Base-by-base conservation (phyloP, 2,329 filamentous ascomycete genomes). In the Talaromyces sp. region DNA sequence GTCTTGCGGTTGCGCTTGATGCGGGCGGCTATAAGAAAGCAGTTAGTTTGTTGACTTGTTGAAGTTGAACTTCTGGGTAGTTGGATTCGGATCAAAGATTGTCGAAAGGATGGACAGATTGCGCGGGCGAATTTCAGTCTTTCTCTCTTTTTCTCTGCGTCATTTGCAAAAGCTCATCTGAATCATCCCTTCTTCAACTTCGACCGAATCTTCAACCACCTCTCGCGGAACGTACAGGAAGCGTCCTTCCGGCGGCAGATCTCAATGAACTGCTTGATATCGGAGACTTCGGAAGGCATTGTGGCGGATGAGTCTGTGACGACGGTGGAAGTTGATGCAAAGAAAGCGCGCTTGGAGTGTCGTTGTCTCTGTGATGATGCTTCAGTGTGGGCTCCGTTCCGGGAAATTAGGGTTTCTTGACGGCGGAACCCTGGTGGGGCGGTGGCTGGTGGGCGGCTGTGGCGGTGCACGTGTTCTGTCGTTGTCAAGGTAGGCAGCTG, bases 251-350 rank as follows among this genome's bases (percentile, higher is more conserved):
- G 90, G 83, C 93, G 90, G 88, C 91, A 96, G 87, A 99, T 96
- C 89, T 97, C 94, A 81, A 99, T 96, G 91, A 99, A 99, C 87
- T 96, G 80, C 79, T 99, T 97, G 87, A 97, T 97, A 80, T 97
- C 94, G 79, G 88, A 90, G 81, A 97, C 89, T 90, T 97, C 92
- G 77, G 87, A 86, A 88, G 94, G 93, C 94, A 99, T 99, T 81
- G 83, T 96, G 90, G 81, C 82, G 81, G 83, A 14, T 54, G 32
- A 50, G 48, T 29, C 24, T 29, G 48, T 52, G 48, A n/a, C 48
- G 48, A 12, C 17, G 24, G 63, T 58, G 61, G 56, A 66, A 64
- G 62, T 19, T 41, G 54, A 29, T 54, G 32, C 43, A 24, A 21
- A 56, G 62, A 17, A 7, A 9, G n/a, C n/a, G n/a, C n/a, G 32